Evolutionary conservation across 192 early-diverging fungal species (phyloP).

Genomic region (Gonapodya sp.): DNA sequence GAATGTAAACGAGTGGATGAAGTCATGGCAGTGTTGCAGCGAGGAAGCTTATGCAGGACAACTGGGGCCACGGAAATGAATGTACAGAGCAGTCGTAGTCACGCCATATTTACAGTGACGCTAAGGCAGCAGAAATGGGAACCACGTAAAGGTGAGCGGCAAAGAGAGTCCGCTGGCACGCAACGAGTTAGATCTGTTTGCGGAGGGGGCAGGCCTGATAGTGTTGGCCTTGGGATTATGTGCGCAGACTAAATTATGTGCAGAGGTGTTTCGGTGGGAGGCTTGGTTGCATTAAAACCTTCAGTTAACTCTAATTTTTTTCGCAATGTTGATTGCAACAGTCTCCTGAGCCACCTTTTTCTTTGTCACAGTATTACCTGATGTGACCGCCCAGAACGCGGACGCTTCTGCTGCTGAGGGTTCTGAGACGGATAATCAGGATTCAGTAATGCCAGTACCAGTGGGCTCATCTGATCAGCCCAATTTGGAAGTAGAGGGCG

Average conservation of each 20-base stretch:
- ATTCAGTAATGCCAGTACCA: background rate
- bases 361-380: too few relatives aligned
- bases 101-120: conserved; percentile 92
- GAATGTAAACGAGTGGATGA: conserved; percentile 3
- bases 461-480: too few relatives aligned
- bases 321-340: too few relatives aligned
- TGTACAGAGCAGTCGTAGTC: conserved; percentile 82
- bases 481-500: too few relatives aligned
- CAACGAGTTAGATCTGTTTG: too few relatives aligned
- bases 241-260: background rate
- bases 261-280: too few relatives aligned
- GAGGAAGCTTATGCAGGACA: conserved; percentile 16
- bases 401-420: conserved; percentile 29
- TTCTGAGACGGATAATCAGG: too few relatives aligned
- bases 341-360: too few relatives aligned
- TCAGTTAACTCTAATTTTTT: too few relatives aligned
- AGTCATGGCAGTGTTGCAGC: conserved; percentile 26
- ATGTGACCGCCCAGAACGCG: conserved; percentile 41
- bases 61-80: conserved; percentile 98
- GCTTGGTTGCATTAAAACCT: too few relatives aligned
- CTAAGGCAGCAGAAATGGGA: conserved; percentile 59
- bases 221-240: too few relatives aligned
- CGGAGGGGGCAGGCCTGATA: too few relatives aligned
- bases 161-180: background rate
- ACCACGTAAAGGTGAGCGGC: background rate